phyloP scores from a whole-genome alignment of 768 basidiomycete genomes.

The Psilocybe cyanescens region DNA sequence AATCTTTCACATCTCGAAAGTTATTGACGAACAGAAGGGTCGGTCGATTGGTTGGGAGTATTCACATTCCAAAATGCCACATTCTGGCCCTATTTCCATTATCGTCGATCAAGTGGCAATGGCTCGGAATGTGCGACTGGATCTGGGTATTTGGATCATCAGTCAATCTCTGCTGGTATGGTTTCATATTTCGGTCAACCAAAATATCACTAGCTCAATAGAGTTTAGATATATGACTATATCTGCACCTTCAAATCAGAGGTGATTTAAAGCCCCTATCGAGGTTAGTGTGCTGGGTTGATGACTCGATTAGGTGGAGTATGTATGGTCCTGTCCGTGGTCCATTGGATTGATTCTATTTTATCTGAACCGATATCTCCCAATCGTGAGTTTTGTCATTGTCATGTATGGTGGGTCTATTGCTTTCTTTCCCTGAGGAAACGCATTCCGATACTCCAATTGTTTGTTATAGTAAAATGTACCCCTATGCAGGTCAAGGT shows the following conservation, averaged over 20 bases:
- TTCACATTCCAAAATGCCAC: neutral
- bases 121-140: neutral
- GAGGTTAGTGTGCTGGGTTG: neutral
- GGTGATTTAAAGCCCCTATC: neutral
- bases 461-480: neutral
- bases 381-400: constrained; percentile 2
- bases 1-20: too few species aligned
- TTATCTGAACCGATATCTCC: constrained; percentile 7
- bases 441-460: neutral
- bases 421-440: neutral
- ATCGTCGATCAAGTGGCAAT: neutral
- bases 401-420: constrained; percentile 1
- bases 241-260: neutral
- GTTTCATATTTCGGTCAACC: neutral
- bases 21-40: too few species aligned
- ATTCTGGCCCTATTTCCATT: neutral
- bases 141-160: neutral
- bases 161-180: neutral
- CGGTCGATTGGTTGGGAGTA: neutral
- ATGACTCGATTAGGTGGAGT: neutral
- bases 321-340: constrained; percentile 8
- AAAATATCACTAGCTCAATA: neutral
- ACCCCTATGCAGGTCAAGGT: neutral
- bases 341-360: constrained; percentile 3
- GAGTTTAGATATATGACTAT: neutral